phyloP scores from a whole-genome alignment of 441 rosid genomes.

The Erysimum cheiri region DNA sequence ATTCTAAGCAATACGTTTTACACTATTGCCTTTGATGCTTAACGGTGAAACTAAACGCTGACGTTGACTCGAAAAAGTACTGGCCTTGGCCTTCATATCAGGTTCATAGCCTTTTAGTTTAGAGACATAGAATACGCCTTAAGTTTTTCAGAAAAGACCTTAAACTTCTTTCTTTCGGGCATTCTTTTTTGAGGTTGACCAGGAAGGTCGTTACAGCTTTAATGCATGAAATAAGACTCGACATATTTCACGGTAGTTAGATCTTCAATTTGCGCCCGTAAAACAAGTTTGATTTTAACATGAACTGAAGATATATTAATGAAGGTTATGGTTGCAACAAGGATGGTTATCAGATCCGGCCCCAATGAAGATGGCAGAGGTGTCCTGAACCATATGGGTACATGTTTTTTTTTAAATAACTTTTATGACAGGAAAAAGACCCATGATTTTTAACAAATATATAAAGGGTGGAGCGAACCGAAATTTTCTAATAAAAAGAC shows the following conservation, averaged over 20 bases:
- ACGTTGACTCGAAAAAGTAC: constrained; percentile 23
- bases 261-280: constrained; percentile 11
- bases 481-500: too few relatives aligned
- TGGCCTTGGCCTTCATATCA: constrained; percentile 35
- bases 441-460: too few relatives aligned
- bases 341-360: not conserved
- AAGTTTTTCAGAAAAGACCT: constrained; percentile 16
- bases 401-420: too few relatives aligned
- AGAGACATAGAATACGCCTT: constrained; percentile 26
- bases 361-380: too few relatives aligned
- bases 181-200: constrained; percentile 31
- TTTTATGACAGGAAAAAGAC: too few relatives aligned
- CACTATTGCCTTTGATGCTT: too few relatives aligned
- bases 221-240: constrained; percentile 21
- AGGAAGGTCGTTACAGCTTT: constrained; percentile 28
- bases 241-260: constrained; percentile 25
- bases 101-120: not conserved
- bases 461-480: too few relatives aligned
- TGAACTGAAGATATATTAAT: constrained; percentile 19
- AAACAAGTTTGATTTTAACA: constrained; percentile 1
- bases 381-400: too few relatives aligned
- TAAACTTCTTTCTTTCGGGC: constrained; percentile 32
- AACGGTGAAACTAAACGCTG: not conserved
- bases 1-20: not conserved
- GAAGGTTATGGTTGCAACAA: constrained; percentile 7